Percentiles rank a stretch among this genome's conserved stretches.
phyloP scores from a whole-genome alignment of 208 protist genomes.

The Leptomonas seymouri region DNA sequence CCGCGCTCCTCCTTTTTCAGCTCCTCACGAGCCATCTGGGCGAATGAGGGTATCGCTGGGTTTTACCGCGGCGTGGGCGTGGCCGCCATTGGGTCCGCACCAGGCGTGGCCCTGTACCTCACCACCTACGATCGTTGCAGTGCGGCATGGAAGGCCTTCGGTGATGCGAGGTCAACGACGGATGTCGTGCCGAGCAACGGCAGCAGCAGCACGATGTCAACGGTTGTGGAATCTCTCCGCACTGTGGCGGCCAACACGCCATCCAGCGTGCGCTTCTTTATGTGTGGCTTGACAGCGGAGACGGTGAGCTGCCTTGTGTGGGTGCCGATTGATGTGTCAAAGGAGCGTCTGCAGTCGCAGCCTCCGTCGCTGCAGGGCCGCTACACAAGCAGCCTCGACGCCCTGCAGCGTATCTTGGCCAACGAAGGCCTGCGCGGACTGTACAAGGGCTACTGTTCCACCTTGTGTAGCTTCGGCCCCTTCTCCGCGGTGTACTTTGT shows the following conservation, averaged over 20 bases:
- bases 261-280: constrained; percentile 49
- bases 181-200: neutral
- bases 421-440: constrained; percentile 74
- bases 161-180: neutral
- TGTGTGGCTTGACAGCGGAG: constrained; percentile 76
- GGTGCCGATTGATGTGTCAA: constrained; percentile 89
- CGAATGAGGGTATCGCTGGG: constrained; percentile 56
- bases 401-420: constrained; percentile 53
- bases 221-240: constrained; percentile 5
- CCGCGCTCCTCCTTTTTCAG: constrained; percentile 21
- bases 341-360: constrained; percentile 88
- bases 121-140: constrained; percentile 64
- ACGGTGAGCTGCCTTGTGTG: constrained; percentile 84
- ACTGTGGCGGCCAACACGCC: constrained; percentile 16
- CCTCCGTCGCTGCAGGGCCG: constrained; percentile 50
- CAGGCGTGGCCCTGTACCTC: constrained; percentile 81
- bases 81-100: constrained; percentile 68
- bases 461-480: constrained; percentile 85
- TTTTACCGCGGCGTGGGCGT: constrained; percentile 89
- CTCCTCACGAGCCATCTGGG: constrained; percentile 43
- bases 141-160: constrained; percentile 25
- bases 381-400: constrained; percentile 71
- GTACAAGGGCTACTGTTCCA: constrained; percentile 89
- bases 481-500: constrained; percentile 92
- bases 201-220: neutral